Percentiles rank a stretch among this genome's conserved stretches.
Conservation (phyloP, 306 rosid species). For the Vicia faba region DNA sequence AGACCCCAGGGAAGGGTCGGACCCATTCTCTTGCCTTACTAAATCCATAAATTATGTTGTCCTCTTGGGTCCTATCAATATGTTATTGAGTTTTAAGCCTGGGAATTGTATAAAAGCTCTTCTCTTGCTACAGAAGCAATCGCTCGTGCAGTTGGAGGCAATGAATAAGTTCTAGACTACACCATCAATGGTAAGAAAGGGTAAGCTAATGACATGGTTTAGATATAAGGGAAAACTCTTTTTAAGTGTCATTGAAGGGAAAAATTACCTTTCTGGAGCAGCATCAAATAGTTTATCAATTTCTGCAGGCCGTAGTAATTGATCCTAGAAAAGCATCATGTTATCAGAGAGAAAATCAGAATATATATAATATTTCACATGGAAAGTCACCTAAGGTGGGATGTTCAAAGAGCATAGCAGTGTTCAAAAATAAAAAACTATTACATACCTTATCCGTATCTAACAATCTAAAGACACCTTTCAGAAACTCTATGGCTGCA, state of each 20-base stretch:
- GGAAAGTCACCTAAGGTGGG: conserved; percentile 31
- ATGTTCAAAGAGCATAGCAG: conserved; percentile 27
- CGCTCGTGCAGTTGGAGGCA: conserved; percentile 24
- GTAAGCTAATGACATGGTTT: conserved; percentile 10
- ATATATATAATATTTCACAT: conserved; percentile 17
- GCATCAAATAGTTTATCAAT: conserved; percentile 74
- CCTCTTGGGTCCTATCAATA: conserved; percentile 8
- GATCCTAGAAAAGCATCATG: conserved; percentile 62
- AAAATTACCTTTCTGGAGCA: conserved; percentile 83
- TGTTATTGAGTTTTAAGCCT: conserved; percentile 27
- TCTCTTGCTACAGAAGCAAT: conserved; percentile 25
- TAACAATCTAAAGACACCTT: conserved; percentile 67
- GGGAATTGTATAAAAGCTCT: conserved; percentile 13
- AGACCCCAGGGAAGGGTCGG: background rate
- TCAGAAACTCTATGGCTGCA: conserved; percentile 78
- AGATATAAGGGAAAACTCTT: background rate
- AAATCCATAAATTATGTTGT: background rate
- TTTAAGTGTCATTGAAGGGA: background rate
- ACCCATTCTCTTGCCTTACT: background rate
- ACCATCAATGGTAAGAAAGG: conserved; percentile 16
- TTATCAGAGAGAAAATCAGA: conserved; percentile 39
- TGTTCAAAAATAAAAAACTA: conserved; percentile 26
- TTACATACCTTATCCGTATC: conserved; percentile 75
- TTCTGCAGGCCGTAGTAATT: conserved; percentile 66
- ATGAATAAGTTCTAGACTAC: conserved; percentile 19